phyloP scores from a whole-genome alignment of 495 filamentous ascomycete genomes.

The Neurospora sublineolata region DNA sequence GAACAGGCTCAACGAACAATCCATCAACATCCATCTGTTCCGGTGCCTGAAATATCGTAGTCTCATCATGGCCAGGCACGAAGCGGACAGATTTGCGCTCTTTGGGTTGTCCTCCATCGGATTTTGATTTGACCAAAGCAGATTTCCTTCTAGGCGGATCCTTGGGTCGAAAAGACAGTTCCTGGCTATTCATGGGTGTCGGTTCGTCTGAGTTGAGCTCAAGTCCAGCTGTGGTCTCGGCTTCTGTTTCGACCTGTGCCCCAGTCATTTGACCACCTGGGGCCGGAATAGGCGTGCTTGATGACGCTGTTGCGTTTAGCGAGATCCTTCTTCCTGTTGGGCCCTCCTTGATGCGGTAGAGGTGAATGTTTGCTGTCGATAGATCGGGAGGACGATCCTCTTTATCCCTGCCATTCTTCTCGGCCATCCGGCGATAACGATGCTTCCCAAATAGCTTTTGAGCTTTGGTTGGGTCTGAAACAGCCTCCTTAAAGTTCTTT shows the following conservation, averaged over 20 bases:
- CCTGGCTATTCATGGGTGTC: neutral
- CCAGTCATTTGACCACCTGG: neutral
- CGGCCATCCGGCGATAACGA: slow-evolving; percentile 10
- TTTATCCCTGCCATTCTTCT: slow-evolving; percentile 12
- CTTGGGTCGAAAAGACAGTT: neutral
- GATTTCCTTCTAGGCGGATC: neutral
- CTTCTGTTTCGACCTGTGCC: neutral
- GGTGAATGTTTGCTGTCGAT: neutral
- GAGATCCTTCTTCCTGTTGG: neutral
- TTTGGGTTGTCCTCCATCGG: slow-evolving; percentile 5
- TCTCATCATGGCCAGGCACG: slow-evolving; percentile 15
- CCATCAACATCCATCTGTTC: slow-evolving; percentile 16
- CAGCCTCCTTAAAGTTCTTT: slow-evolving; percentile 11
- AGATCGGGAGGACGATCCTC: slow-evolving; percentile 17
- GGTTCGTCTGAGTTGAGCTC: neutral
- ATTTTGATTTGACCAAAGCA: neutral
- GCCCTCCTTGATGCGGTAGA: slow-evolving; percentile 5
- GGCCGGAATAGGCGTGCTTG: neutral
- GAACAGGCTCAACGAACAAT: neutral
- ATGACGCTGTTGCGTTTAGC: neutral
- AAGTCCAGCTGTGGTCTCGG: neutral
- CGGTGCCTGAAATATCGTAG: slow-evolving; percentile 8
- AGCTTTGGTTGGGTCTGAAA: slow-evolving; percentile 23
- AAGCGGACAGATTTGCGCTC: slow-evolving; percentile 32
- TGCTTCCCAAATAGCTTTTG: slow-evolving; percentile 19